Evolutionary conservation across 2,329 filamentous ascomycete species (phyloP), one percentile per base, ranked within the genome.

Genomic region (Ciborinia camelliae): DNA sequence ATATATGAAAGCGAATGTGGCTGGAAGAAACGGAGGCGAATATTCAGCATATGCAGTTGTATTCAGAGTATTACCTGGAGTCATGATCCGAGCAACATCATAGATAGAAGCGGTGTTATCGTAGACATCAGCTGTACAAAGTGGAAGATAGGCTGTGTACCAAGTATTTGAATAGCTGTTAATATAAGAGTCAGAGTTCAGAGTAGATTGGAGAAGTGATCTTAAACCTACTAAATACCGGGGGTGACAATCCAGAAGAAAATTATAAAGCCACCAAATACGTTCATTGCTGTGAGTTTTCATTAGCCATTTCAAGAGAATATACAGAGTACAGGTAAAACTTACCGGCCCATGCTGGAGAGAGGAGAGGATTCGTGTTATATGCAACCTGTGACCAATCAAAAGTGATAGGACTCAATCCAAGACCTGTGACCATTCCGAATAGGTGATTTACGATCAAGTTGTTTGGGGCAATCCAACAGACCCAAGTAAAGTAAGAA

Each of bases 1-100:
- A 70, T 91, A 92, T 0, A 82, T 81, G 66, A 91, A 77, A 67
- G 86, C 83, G 73, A 91, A 91, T 0, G 88, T 89, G 0, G 88
- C 90, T 67, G 88, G 89, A 53, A 91, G 80, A 70, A 88, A 90
- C 2, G 89, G 83, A 72, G 91, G 91, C 0, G 88, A 89, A 0
- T 89, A 90, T 67, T 88, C 79, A 69, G 85, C 77, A 75, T 92
- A 92, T 4, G 85, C 87, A 52, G 80, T 78, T 67, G 83, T 79
- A 69, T 91, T 81, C 32, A 92, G 79, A 0, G 83, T 88, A 57
- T 84, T 84, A 1, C 89, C 81, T 0, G 82, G 72, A 1, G 83
- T 87, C 4, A 91, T 77, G 53, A 92, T 83, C 3, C 81, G 81
- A 4, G 79, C 79, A 1, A 89, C 87, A 70, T 92, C 84, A 76